Evolutionary conservation across 2,329 filamentous ascomycete genomes (phyloP), one percentile per base, ranked within the genome.

Genomic region (Xylaria sp.): DNA sequence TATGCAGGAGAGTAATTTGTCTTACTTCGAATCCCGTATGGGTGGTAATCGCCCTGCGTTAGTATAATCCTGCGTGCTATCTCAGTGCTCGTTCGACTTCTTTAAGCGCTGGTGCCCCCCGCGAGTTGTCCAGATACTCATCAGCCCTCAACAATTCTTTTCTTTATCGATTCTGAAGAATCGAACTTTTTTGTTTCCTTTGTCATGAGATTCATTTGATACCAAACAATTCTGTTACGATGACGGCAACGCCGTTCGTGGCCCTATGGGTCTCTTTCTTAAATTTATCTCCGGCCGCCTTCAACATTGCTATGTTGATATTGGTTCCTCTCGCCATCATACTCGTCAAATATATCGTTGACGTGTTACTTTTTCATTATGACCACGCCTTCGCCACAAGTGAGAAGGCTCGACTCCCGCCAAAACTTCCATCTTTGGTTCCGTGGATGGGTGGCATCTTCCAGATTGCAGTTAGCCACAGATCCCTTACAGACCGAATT

Each of bases 361-460:
- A 66, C 4, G 51, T 68, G 6, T 17, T 68, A 49, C 6, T 38
- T 46, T 70, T 59, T 57, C 65, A 70, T 13, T 26, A 70, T 68
- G 62, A n/a, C 4, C 68, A 70, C 15, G 49, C 38, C 9, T 28
- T 20, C 53, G 38, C 4, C 40, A 56, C 7, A 42, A 33, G 63
- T 36, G 31, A 20, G 10, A 59, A 66, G 53, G 67, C 53, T 4
- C 59, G 44, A 26, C 51, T 70, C 11, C 70, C 70, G 9, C 70
- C 70, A 40, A 20, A 10, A 40, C 63, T 46, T 17, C 70, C 70
- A 6, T 65, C 68, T 36, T 54, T 71, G 42, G 6, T 71, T 28
- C 70, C 70, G 10, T 69, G 48, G 44, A 13, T 72, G 2, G 71
- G 71, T 11, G 20, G 31, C 17, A 60, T 69, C 20, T 44, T 71